Evolutionary conservation across 306 rosid genomes (phyloP), one percentile per base, ranked within the genome.

Genomic region (Acmispon strigosus): DNA sequence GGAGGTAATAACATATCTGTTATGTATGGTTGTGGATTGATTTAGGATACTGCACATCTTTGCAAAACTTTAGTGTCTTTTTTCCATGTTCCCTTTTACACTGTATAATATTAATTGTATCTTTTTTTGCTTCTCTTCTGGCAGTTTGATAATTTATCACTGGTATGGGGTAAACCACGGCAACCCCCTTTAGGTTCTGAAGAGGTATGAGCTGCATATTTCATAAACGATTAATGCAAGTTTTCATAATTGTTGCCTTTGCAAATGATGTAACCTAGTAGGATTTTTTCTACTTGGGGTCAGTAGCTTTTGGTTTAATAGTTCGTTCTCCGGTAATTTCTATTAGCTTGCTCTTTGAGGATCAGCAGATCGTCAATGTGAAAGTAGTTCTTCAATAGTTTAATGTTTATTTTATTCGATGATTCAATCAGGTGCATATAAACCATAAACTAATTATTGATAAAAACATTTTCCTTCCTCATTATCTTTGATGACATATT

Each of bases 101-200:
- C 48, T 44, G n/a, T 32, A 56, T 24, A 29, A 14, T 77, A 48
- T 8, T 62, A 39, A 19, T 47, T 32, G 72, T 32, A 19, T 64
- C 44, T 13, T 72, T 56, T 66, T 62, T 67, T 73, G 36, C 59
- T 62, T 72, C 64, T 62, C 56, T 60, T 57, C 51, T 73, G 61
- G 72, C 96, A 95, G 99, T 83, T 91, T 73, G 95, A 91, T 43
- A 84, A 86, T 22, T 48, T 82, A 66, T 78, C 92, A 20, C 76
- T 91, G 29, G 92, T 86, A 34, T 95, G 97, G 99, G 96, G 97
- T 71, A 91, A 95, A 74, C 97, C 96, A 10, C 89, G 99, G 42
- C 92, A 85, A 69, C 75, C 90, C 50, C 91, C 99, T 58, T 83
- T 95, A 77, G 91, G 82, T 53, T 75, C 84, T 84, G 86, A 75